Evolutionary conservation across 2,329 filamentous ascomycete species (phyloP).

Genomic region (Neoarthrinium moseri): DNA sequence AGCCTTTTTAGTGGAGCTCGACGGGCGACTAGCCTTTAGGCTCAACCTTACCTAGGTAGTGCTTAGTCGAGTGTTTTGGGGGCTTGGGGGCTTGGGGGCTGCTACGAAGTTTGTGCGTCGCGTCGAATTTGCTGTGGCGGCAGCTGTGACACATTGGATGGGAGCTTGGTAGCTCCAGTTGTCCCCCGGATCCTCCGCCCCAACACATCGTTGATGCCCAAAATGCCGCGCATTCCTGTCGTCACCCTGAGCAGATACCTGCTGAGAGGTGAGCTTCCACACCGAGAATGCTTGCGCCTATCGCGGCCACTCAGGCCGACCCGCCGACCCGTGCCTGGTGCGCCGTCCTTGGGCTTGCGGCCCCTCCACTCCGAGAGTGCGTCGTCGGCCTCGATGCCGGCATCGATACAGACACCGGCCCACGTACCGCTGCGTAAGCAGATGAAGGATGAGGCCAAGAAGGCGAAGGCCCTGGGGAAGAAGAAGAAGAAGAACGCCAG

Average conservation of each 20-base stretch:
- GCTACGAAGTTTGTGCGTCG: no score
- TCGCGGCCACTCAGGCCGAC: no score
- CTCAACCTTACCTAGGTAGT: no score
- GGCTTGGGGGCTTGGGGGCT: no score
- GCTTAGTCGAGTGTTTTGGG: no score
- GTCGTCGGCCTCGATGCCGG: background rate
- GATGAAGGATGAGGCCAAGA: slow-evolving; percentile 65
- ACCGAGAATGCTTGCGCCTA: slow-evolving; percentile 38
- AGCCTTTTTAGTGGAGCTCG: no score
- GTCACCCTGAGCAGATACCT: slow-evolving; percentile 48
- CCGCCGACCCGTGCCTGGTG: no score
- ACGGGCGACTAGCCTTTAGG: no score
- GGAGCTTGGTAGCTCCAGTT: background rate
- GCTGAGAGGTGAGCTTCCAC: slow-evolving; percentile 42
- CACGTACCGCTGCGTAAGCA: slow-evolving; percentile 65
- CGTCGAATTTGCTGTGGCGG: no score
- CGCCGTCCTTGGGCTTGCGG: background rate
- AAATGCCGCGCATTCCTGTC: slow-evolving; percentile 45
- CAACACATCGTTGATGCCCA: slow-evolving; percentile 6
- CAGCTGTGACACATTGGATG: no score
- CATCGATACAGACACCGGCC: background rate
- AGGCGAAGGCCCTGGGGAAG: slow-evolving; percentile 40
- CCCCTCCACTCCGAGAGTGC: slow-evolving; percentile 2
- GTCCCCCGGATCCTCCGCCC: no score
- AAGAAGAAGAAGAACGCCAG: slow-evolving; percentile 44